phyloP scores from a whole-genome alignment of 2,329 filamentous ascomycete species.

The Cladosporium halotolerans region DNA sequence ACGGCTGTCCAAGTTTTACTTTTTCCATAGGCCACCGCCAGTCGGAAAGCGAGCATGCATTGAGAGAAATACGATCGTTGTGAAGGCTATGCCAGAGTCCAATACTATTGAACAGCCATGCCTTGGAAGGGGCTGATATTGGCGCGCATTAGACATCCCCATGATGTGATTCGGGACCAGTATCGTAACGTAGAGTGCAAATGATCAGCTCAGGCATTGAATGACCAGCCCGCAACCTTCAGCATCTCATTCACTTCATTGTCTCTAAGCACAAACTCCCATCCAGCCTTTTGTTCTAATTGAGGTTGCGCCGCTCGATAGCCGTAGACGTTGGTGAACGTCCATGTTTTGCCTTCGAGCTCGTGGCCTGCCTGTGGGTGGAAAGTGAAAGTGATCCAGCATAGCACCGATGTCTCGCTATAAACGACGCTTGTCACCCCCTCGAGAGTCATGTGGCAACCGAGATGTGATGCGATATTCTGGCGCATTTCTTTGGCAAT shows the following conservation, averaged over 20 bases:
- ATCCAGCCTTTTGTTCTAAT: conserved; percentile 2
- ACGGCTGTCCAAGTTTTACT: too few relatives aligned
- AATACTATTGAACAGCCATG: too few relatives aligned
- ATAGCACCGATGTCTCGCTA: conserved; percentile 10
- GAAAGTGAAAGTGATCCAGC: conserved; percentile 14
- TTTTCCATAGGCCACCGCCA: too few relatives aligned
- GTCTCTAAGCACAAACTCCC: conserved; percentile 17
- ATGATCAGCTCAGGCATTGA: background rate
- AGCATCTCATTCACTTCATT: conserved; percentile 12
- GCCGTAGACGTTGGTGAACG: conserved; percentile 16
- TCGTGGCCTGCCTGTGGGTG: conserved; percentile 10
- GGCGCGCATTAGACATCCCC: too few relatives aligned
- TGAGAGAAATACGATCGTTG: too few relatives aligned
- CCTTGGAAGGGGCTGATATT: too few relatives aligned
- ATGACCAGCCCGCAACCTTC: conserved; percentile 12
- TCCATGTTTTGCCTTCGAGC: conserved; percentile 12
- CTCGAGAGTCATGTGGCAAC: conserved; percentile 9
- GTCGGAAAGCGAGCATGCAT: too few relatives aligned
- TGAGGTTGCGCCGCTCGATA: conserved; percentile 8
- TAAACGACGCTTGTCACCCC: conserved; percentile 9
- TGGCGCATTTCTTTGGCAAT: conserved; percentile 15
- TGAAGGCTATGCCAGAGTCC: too few relatives aligned
- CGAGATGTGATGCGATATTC: conserved; percentile 11
- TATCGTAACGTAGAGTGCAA: too few relatives aligned
- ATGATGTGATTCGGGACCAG: too few relatives aligned